Evolutionary conservation across 2,329 filamentous ascomycete genomes (phyloP).

Genomic region (Aschersonia sp.): DNA sequence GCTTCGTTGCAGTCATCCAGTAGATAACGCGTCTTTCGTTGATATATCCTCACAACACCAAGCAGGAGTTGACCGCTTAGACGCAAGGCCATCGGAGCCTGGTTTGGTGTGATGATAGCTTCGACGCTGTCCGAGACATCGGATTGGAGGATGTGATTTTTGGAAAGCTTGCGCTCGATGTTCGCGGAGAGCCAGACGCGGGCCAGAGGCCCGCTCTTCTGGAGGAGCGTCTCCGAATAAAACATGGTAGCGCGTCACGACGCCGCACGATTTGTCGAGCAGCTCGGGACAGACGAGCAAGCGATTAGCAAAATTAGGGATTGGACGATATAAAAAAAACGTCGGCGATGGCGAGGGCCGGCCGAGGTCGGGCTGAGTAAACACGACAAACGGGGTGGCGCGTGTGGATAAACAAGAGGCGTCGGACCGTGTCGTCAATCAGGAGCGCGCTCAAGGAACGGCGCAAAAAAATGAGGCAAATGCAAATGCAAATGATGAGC

Average conservation of each 20-base stretch:
- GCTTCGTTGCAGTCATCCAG: slow-evolving; percentile 97
- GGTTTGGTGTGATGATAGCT: slow-evolving; percentile 82
- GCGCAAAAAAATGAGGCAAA: slow-evolving; percentile 12
- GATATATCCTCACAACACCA: slow-evolving; percentile 95
- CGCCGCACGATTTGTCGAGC: slow-evolving; percentile 12
- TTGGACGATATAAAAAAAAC: neutral
- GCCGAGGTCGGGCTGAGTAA: slow-evolving; percentile 12
- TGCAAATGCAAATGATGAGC: slow-evolving; percentile 12
- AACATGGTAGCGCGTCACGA: slow-evolving; percentile 54
- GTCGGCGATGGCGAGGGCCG: slow-evolving; percentile 5
- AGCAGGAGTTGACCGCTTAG: slow-evolving; percentile 87
- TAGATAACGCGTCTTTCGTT: slow-evolving; percentile 88
- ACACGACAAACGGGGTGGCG: slow-evolving; percentile 15
- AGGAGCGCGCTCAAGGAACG: slow-evolving; percentile 14
- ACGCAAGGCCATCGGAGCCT: slow-evolving; percentile 88
- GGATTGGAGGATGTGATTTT: slow-evolving; percentile 87
- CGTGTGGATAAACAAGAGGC: slow-evolving; percentile 19
- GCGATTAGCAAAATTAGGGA: neutral
- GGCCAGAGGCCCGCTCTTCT: slow-evolving; percentile 92
- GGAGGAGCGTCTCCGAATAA: slow-evolving; percentile 88
- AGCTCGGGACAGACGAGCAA: slow-evolving; percentile 8
- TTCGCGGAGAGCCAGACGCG: slow-evolving; percentile 98
- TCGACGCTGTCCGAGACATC: slow-evolving; percentile 91
- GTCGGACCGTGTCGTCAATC: slow-evolving; percentile 11
- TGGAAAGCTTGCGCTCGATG: slow-evolving; percentile 94